Base-by-base conservation (phyloP, 768 basidiomycete species). In the Amanita rubescens region DNA sequence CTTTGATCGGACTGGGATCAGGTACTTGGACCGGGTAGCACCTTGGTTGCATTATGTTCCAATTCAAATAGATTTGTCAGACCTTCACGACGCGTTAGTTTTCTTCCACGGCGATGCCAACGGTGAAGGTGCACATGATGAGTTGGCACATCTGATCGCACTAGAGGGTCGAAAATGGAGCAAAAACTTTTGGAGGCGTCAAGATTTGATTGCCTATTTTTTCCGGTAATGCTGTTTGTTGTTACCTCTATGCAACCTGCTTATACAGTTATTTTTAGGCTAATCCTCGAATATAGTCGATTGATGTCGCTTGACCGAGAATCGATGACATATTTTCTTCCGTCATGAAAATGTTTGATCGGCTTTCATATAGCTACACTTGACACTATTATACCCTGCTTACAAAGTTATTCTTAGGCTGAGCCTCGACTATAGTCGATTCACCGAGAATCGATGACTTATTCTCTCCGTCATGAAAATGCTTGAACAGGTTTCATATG, bases 21-120 rank as follows among this genome's bases (percentile, higher is more conserved):
- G 80, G 81, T 84, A 69, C 55, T 69, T 66, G 12, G 78, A 82
- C 53, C 75, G 81, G 10, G 69, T 82, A 42, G 74, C 70, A 27
- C 82, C 85, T 0, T 87, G 85, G 85, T 71, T 87, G 9, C 87
- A 88, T 64, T 90, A 88, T 61, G 74, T 89, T 0, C 87, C 87
- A 2, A 71, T 88, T 3, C 78, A 82, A 57, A 55, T 84, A 0
- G 82, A 85, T 57, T 75, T 84, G 10, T 74, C 77, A 0, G 86
- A 90, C 64, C 65, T 90, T 3, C 78, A 86, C 63, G 89, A 90
- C 58, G 71, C 81, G 3, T 72, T 87, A 42, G 67, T 81, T 1
- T 92, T 92, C 71, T 90, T 90, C 69, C 78, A 81, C 0, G 85
- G 87, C 0, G 76, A 78, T 58, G 73, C 71, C 7, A 70, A 77